phyloP scores from a whole-genome alignment of 768 basidiomycete species.

The Clitopilus hobsonii region DNA sequence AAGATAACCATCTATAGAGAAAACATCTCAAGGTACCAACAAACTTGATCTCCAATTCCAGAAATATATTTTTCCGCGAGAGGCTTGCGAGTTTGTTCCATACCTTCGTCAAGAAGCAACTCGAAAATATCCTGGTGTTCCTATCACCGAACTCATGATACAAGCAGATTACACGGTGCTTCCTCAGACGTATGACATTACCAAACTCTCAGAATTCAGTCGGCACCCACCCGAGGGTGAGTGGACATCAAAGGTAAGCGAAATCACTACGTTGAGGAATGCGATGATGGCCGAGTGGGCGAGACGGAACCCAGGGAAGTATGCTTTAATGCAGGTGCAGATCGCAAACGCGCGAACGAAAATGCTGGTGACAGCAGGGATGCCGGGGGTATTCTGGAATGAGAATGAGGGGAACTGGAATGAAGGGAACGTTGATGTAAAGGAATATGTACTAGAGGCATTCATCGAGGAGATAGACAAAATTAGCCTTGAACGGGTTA shows the following conservation, averaged over 20 bases:
- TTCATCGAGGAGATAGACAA: not conserved
- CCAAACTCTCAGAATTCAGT: conserved; percentile 20
- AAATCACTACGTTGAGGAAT: conserved; percentile 24
- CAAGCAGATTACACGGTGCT: conserved; percentile 28
- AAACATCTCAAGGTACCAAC: conserved; percentile 23
- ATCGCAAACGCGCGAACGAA: conserved; percentile 22
- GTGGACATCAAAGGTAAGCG: conserved; percentile 14
- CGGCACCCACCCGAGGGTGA: conserved; percentile 8
- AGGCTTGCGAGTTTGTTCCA: conserved; percentile 23
- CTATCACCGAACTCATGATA: conserved; percentile 21
- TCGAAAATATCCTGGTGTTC: conserved; percentile 18
- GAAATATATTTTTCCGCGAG: conserved; percentile 29
- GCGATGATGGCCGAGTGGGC: conserved; percentile 31
- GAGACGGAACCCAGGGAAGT: conserved; percentile 24
- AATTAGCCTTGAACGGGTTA: no score
- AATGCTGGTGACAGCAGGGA: conserved; percentile 25
- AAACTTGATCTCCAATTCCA: conserved; percentile 28
- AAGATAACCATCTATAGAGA: no score
- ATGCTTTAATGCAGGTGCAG: conserved; percentile 27
- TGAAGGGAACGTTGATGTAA: not conserved
- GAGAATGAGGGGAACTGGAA: no score
- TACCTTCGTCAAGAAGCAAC: conserved; percentile 19
- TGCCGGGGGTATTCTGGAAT: conserved; percentile 27
- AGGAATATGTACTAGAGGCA: not conserved
- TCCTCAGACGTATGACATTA: conserved; percentile 21